Evolutionary conservation across 1,284 basidiomycete genomes (phyloP).

Genomic region (Thelephora terrestris): DNA sequence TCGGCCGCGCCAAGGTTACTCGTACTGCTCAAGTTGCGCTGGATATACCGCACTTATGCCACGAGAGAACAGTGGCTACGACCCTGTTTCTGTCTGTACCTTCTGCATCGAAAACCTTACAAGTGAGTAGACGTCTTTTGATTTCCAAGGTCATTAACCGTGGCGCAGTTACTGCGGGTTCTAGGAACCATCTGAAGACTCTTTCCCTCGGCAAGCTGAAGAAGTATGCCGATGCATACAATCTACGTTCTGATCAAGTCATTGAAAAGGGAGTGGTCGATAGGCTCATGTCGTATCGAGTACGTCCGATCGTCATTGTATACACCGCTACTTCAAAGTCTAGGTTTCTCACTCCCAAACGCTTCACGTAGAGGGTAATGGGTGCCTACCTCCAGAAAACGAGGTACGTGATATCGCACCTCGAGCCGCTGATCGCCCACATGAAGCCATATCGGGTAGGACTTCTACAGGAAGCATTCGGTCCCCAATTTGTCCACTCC

Average conservation of each 20-base stretch:
- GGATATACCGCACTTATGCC: constrained; percentile 72
- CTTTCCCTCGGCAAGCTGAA: constrained; percentile 50
- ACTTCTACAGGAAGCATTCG: constrained; percentile 51
- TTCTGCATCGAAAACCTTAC: constrained; percentile 62
- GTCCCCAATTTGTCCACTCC: constrained; percentile 42
- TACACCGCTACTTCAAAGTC: too few species aligned
- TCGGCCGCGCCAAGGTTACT: constrained; percentile 43
- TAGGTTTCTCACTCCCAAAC: background rate
- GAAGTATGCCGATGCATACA: constrained; percentile 60
- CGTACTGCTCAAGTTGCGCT: constrained; percentile 60
- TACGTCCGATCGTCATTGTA: constrained; percentile 23
- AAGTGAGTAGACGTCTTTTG: constrained; percentile 27
- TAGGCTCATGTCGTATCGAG: constrained; percentile 45
- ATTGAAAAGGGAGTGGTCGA: constrained; percentile 73
- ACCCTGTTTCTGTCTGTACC: constrained; percentile 51
- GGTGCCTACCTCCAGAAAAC: constrained; percentile 42
- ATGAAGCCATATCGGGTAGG: constrained; percentile 18
- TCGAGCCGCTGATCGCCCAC: background rate
- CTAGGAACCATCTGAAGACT: constrained; percentile 41
- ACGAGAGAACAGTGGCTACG: constrained; percentile 46
- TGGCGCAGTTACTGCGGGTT: constrained; percentile 53
- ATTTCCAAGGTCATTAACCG: background rate
- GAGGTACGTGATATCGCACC: constrained; percentile 31
- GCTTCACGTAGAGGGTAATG: constrained; percentile 31
- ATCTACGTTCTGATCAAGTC: constrained; percentile 47